These are phyloP conservation scores for Teunomyces stri DNA, from an alignment of 805 yeast species.

Conservation along the genomic window DNA sequence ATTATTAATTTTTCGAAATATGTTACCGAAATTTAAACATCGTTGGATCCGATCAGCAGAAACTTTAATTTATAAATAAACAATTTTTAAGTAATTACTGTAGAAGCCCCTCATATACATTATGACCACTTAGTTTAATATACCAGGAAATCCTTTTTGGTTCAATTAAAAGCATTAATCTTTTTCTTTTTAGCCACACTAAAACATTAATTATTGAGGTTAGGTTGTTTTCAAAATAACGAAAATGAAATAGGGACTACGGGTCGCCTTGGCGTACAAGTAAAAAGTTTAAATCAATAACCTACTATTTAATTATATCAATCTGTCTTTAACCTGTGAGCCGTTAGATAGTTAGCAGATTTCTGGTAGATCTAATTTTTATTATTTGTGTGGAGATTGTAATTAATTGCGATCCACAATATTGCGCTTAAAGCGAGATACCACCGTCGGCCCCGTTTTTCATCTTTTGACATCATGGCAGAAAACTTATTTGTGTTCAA, in stretches of 20 bases:
- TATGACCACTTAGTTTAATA: too few species aligned
- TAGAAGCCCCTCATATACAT: too few species aligned
- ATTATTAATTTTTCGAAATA: too few species aligned
- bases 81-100: too few species aligned
- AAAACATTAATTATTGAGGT: neutral
- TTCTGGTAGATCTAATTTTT: neutral
- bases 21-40: too few species aligned
- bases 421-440: neutral
- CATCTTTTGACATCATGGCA: neutral
- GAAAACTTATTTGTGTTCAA: constrained; percentile 3
- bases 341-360: neutral
- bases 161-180: too few species aligned
- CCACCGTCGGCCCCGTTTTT: neutral
- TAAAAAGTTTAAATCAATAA: neutral
- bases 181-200: neutral
- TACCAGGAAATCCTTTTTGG: too few species aligned
- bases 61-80: too few species aligned
- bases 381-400: neutral
- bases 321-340: neutral
- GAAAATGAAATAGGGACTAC: neutral
- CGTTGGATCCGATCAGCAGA: too few species aligned
- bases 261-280: neutral
- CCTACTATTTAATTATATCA: neutral
- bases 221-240: neutral
- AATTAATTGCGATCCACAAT: constrained; percentile 1